Percentiles rank a stretch among this genome's conserved stretches.
Evolutionary conservation across 2,329 filamentous ascomycete genomes (phyloP).

Genomic region (Shiraia sp.): DNA sequence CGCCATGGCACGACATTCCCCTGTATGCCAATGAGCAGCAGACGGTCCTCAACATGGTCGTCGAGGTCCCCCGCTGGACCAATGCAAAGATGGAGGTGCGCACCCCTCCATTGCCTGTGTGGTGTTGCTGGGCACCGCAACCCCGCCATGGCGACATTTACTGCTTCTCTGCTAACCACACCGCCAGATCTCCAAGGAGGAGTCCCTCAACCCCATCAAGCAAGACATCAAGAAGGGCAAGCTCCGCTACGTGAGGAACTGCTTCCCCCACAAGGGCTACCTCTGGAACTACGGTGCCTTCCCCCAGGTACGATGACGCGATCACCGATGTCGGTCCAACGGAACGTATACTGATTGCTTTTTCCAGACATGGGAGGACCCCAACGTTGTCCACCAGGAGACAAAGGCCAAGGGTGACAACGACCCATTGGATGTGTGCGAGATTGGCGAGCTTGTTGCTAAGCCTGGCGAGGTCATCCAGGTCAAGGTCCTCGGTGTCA

Average conservation of each 20-base stretch:
- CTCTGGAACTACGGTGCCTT: conserved; percentile 99
- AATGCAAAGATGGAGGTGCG: conserved; percentile 98
- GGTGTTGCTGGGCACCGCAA: conserved; percentile 5
- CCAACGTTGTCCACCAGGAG: conserved; percentile 92
- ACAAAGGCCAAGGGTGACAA: conserved; percentile 99
- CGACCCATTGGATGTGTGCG: conserved; percentile 98
- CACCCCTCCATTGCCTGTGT: conserved; percentile 30
- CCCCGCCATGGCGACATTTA: conserved; percentile 17
- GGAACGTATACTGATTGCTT: conserved; percentile 28
- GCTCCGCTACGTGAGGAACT: conserved; percentile 98
- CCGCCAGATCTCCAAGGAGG: conserved; percentile 93
- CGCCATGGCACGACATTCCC: conserved; percentile 97
- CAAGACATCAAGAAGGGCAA: conserved; percentile 99
- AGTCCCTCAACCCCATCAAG: conserved; percentile 98
- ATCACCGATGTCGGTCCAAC: conserved; percentile 33
- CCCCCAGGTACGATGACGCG: conserved; percentile 72
- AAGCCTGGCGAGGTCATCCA: conserved; percentile 98
- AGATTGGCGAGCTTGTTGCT: conserved; percentile 97
- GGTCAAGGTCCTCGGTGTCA: conserved; percentile 99
- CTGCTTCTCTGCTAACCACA: conserved; percentile 21
- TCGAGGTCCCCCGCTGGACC: conserved; percentile 99
- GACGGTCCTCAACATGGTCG: conserved; percentile 97
- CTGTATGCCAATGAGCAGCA: conserved; percentile 96
- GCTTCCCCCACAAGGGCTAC: conserved; percentile 99
- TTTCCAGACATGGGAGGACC: conserved; percentile 97